Base-by-base conservation (phyloP, 2,329 filamentous ascomycete species). In the Penicillium vulpinum region DNA sequence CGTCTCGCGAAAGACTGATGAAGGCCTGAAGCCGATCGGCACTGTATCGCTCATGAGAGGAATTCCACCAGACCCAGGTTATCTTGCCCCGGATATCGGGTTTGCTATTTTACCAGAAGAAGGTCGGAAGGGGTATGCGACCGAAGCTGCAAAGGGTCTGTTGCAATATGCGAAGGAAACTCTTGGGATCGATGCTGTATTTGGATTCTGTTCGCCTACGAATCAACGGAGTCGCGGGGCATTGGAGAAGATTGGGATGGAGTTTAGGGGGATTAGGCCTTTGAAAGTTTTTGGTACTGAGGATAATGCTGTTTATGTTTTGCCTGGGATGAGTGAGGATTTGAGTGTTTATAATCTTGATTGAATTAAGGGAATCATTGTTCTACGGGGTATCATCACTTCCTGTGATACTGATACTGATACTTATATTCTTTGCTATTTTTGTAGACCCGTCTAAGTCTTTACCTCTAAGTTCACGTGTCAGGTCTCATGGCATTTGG, bases 101-200 rank as follows among this genome's bases (percentile, higher is more conserved):
- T 70, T 60, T 53, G 54, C 62, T 4, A 57, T 69, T 9, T 33
- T 68, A 18, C 62, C 66, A 0, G 61, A 67, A 24, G 55, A 65
- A 24, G 65, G 56, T 49, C 62, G 66, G 7, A 69, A 67, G 39
- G 68, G 68, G 4, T 69, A 69, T 51, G 67, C 64, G 16, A 61
- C 68, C 8, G 68, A 69, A 35, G 68, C 67, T 0, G 59, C 57
- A 9, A 51, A 50, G 28, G 58, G 6, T 15, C 68, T 11, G 21
- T 22, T 70, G 24, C 57, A 60, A 4, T 68, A 62, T 38, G 61
- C 61, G n/a, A 50, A 26, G 2, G 22, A 22, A 2, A 47, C 60
- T 16, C 48, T 63, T 13, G 64, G 59, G 2, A 36, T 68, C 1
- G 38, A 62, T 16, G 56, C 33, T 16, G 59, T 62, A 4, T 68